Evolutionary conservation across 192 early-diverging fungal species (phyloP).

Genomic region (Lobosporangium transversale): DNA sequence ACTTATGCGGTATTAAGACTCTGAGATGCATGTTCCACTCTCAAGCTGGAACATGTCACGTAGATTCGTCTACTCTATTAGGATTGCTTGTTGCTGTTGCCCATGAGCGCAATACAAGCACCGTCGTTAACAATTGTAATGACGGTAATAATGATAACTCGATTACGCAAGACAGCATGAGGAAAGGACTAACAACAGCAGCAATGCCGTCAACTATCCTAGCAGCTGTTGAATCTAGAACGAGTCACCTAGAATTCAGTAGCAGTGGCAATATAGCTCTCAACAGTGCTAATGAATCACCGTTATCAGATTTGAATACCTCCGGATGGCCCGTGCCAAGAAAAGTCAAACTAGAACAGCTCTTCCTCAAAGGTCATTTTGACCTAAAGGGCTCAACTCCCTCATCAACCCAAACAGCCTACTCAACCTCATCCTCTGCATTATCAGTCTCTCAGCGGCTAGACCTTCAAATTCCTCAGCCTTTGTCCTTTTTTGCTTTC

Average conservation of each 20-base stretch:
- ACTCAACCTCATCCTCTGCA: neutral
- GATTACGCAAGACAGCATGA: too few relatives aligned
- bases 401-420: neutral
- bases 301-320: too few relatives aligned
- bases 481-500: constrained; percentile 14
- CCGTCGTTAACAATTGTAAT: neutral
- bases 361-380: constrained; percentile 36
- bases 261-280: neutral
- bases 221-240: neutral
- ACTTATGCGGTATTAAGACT: constrained; percentile 16
- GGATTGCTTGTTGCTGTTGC: neutral
- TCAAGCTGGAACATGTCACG: constrained; percentile 14
- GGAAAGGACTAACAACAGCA: too few relatives aligned
- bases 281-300: neutral
- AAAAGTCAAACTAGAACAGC: constrained; percentile 7
- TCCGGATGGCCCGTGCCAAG: neutral
- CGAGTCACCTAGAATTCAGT: neutral
- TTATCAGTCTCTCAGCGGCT: too few relatives aligned
- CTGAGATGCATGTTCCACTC: constrained; percentile 36
- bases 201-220: neutral
- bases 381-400: neutral
- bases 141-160: neutral
- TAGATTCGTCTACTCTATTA: constrained; percentile 19
- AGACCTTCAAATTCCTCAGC: too few relatives aligned
- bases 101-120: neutral